Evolutionary conservation across 257 asterid species (phyloP).

Genomic region (Leonotis leonurus): DNA sequence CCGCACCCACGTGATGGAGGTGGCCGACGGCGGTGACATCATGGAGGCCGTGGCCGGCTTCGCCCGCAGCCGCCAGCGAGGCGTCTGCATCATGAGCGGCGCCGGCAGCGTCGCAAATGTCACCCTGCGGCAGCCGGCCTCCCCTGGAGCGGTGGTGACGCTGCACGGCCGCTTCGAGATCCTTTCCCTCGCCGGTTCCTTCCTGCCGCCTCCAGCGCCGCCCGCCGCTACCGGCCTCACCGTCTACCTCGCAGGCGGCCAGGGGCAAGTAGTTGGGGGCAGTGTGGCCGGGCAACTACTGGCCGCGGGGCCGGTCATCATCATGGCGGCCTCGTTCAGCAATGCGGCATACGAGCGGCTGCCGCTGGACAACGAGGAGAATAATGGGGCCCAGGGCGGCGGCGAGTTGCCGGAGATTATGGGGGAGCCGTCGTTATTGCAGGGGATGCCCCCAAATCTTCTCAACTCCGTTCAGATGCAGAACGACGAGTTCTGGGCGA

Average conservation of each 20-base stretch:
- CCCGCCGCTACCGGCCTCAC: constrained; percentile 67
- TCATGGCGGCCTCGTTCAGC: constrained; percentile 91
- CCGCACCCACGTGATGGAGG: constrained; percentile 88
- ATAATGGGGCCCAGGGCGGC: constrained; percentile 25
- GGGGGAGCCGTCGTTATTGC: constrained; percentile 50
- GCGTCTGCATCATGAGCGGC: constrained; percentile 90
- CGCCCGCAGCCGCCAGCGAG: constrained; percentile 74
- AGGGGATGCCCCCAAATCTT: constrained; percentile 51
- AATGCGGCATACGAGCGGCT: constrained; percentile 87
- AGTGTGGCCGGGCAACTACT: constrained; percentile 75
- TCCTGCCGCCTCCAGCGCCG: constrained; percentile 92
- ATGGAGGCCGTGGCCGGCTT: constrained; percentile 67
- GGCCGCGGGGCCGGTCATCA: constrained; percentile 77
- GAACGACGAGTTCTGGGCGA: constrained; percentile 59
- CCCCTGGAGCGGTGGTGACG: constrained; percentile 72
- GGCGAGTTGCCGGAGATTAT: constrained; percentile 25
- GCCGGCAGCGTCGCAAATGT: constrained; percentile 75
- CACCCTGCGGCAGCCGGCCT: constrained; percentile 70
- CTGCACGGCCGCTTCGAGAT: constrained; percentile 85
- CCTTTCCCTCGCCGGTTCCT: constrained; percentile 66
- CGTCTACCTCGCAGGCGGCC: constrained; percentile 78
- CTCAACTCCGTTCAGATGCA: constrained; percentile 51
- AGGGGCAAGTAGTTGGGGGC: constrained; percentile 95
- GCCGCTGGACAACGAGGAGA: constrained; percentile 79
- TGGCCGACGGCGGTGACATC: constrained; percentile 76